Percentiles rank a stretch among this genome's conserved stretches.
Evolutionary conservation across 495 filamentous ascomycete genomes (phyloP).

Genomic region (Penicillium argentinense): DNA sequence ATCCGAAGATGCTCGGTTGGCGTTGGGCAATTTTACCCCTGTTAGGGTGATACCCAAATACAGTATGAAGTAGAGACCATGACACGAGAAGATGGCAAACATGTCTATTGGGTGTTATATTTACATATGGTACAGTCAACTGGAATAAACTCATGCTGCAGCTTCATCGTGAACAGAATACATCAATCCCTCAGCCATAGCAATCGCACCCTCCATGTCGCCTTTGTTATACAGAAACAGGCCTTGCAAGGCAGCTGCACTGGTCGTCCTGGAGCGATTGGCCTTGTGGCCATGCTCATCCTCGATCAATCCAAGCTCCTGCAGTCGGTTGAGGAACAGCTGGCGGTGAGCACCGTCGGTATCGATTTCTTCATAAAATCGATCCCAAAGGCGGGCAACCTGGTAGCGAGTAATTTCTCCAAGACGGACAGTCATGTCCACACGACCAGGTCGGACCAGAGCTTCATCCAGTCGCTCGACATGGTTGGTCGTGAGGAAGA

Average conservation of each 20-base stretch:
- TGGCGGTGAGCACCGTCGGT: conserved; percentile 48
- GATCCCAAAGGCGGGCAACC: conserved; percentile 84
- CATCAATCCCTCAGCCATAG: conserved; percentile 66
- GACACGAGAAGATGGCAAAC: not conserved
- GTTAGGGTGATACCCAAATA: too few relatives aligned
- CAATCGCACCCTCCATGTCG: conserved; percentile 82
- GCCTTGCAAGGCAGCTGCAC: conserved; percentile 88
- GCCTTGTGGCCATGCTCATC: conserved; percentile 44
- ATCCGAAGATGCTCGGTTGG: too few relatives aligned
- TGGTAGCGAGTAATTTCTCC: conserved; percentile 86
- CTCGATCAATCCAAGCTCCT: conserved; percentile 53
- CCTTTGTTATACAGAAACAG: conserved; percentile 93
- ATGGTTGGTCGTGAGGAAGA: conserved; percentile 95
- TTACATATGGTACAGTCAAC: conserved; percentile 34
- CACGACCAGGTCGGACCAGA: conserved; percentile 83
- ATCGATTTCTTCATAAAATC: conserved; percentile 89
- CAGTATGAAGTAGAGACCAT: not conserved
- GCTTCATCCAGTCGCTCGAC: conserved; percentile 86
- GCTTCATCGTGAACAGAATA: conserved; percentile 35
- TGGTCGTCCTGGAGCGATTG: conserved; percentile 54
- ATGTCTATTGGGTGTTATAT: conserved; percentile 26
- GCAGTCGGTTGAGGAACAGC: conserved; percentile 50
- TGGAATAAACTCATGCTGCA: conserved; percentile 11
- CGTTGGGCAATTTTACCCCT: too few relatives aligned
- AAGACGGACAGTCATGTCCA: conserved; percentile 89